phyloP scores from a whole-genome alignment of 441 rosid genomes.

The Brassica hybrid region DNA sequence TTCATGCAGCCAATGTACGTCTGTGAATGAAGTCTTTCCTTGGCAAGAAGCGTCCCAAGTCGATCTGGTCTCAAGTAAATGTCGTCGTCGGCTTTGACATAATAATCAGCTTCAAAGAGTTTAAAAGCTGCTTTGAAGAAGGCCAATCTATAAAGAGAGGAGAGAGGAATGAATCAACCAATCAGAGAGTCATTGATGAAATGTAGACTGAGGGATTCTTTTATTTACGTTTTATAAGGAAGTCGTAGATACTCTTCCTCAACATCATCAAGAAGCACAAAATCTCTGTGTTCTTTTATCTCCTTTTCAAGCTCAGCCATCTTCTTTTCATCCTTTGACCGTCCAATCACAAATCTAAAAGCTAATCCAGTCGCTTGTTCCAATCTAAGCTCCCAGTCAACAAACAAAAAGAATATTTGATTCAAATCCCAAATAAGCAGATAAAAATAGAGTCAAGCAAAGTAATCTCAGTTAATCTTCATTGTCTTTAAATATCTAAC shows the following conservation, averaged over 20 bases:
- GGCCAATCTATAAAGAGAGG: slow-evolving; percentile 44
- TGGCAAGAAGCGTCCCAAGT: slow-evolving; percentile 78
- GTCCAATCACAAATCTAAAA: slow-evolving; percentile 76
- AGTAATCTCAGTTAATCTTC: background rate
- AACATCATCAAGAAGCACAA: slow-evolving; percentile 66
- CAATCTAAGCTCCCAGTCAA: slow-evolving; percentile 49
- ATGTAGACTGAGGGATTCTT: background rate
- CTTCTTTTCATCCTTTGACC: slow-evolving; percentile 61
- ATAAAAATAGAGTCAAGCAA: background rate
- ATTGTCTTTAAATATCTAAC: background rate
- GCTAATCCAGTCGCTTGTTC: slow-evolving; percentile 89
- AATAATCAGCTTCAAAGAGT: slow-evolving; percentile 5
- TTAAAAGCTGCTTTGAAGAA: slow-evolving; percentile 7
- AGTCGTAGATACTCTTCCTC: slow-evolving; percentile 71
- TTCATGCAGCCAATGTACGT: slow-evolving; percentile 90
- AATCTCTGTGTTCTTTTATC: slow-evolving; percentile 64
- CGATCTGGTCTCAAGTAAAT: slow-evolving; percentile 89
- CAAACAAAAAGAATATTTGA: background rate
- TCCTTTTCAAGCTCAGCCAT: slow-evolving; percentile 70
- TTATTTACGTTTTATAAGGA: slow-evolving; percentile 74
- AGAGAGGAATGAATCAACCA: background rate
- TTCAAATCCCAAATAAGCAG: background rate
- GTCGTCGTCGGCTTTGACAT: slow-evolving; percentile 34
- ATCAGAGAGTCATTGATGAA: background rate
- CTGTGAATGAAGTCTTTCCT: slow-evolving; percentile 61